Base-by-base conservation (phyloP, 1,139 yeast genomes). In the Taiozyma sp. region DNA sequence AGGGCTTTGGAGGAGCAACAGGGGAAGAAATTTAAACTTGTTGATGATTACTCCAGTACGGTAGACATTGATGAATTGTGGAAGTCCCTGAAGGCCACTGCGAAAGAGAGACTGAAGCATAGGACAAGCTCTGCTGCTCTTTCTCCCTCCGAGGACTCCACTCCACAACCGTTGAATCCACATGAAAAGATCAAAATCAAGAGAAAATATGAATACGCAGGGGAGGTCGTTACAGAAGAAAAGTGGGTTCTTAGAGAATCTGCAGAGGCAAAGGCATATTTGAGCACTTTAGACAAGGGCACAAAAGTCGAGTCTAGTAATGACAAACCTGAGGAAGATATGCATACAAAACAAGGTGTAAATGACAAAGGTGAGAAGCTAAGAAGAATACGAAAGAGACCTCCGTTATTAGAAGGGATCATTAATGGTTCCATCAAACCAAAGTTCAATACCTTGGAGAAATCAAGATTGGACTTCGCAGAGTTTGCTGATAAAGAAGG, bases 401-500 rank as follows among this genome's bases (percentile, higher is more conserved):
- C 89, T 2, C 83, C 96, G 8, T 70, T 92, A 46, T 74, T 91
- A 30, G 97, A 90, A 59, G 90, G 82, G 43, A 78, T 83, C 28
- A 79, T 82, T 22, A 72, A 78, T 44, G 81, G 83, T 45, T 72
- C 86, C 9, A 75, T 82, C 52, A 73, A 75, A 52, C 82, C 84
- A 46, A 92, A 91, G 66, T 74, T 95, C 55, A 88, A 96, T 22
- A 95, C 99, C 0, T 73, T 93, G 56, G 98, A 95, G 66, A 93
- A 93, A 67, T 88, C 96, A 2, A 76, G 96, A 55, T 75, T 93
- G 52, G 99, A 93, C 68, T 93, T 99, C 97, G 96, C 96, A 1
- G 83, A 90, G 54, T 92, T 88, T 70, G 97, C 95, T 23, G 98
- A 93, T 68, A 77, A 85, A 60, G 83, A 85, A 57, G 91, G 92